phyloP scores from a whole-genome alignment of 2,329 filamentous ascomycete species.

The Aspergillus novoparasiticus region DNA sequence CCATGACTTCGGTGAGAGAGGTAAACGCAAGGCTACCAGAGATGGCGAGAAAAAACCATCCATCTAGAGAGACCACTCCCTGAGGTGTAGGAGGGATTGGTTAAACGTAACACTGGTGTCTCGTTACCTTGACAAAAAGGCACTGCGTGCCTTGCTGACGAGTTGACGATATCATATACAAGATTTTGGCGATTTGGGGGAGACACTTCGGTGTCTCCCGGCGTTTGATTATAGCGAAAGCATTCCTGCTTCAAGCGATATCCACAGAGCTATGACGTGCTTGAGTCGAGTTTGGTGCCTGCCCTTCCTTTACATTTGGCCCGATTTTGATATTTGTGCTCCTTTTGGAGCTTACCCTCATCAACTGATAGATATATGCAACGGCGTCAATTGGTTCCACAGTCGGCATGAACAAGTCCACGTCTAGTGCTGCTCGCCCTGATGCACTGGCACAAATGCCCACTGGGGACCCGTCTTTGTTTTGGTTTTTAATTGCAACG shows the following conservation, averaged over 20 bases:
- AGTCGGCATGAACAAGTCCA: not conserved
- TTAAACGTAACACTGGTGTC: conserved; percentile 1
- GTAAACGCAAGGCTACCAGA: not conserved
- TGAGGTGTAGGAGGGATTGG: not conserved
- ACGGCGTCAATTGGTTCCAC: not conserved
- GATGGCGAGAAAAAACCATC: not conserved
- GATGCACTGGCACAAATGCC: not conserved
- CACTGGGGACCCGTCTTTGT: not conserved
- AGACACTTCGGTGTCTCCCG: not conserved
- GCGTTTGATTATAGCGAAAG: conserved; percentile 3
- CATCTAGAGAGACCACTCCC: not conserved
- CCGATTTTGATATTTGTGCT: not conserved
- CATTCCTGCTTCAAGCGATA: not conserved
- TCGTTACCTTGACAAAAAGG: conserved; percentile 3
- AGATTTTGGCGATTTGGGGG: not conserved
- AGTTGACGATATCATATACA: conserved; percentile 1
- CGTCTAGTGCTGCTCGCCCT: not conserved
- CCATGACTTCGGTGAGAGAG: conserved; percentile 2
- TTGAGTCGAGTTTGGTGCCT: not conserved
- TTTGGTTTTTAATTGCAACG: not conserved
- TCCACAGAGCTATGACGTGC: not conserved
- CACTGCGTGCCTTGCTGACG: not conserved
- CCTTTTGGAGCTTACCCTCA: not conserved
- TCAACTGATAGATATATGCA: not conserved
- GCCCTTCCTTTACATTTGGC: not conserved